phyloP scores from a whole-genome alignment of 208 protist genomes.

The Novymonas esmeraldas region DNA sequence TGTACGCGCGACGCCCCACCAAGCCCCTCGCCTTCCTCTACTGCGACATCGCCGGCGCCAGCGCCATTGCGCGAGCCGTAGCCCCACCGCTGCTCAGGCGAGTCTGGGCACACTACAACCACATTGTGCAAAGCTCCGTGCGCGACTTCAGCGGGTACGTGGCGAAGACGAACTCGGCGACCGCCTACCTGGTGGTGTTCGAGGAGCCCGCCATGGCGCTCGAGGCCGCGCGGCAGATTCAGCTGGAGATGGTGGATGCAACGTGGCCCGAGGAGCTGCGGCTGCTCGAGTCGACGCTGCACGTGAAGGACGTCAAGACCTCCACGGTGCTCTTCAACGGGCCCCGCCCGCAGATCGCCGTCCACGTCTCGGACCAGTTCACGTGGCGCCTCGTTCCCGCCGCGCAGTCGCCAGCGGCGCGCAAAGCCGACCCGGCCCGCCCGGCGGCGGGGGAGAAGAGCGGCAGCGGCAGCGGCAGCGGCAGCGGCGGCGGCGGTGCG shows the following conservation, averaged over 20 bases:
- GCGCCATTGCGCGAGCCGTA: conserved; percentile 25
- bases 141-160: conserved; percentile 55
- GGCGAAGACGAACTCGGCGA: conserved; percentile 56
- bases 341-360: conserved; percentile 57
- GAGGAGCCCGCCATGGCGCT: conserved; percentile 39
- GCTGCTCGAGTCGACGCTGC: conserved; percentile 60
- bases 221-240: conserved; percentile 66
- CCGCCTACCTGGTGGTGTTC: conserved; percentile 75
- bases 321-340: conserved; percentile 73
- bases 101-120: conserved; percentile 74
- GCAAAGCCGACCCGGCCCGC: background rate
- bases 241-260: conserved; percentile 49
- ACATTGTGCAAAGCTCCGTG: conserved; percentile 58
- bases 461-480: conserved; percentile 1
- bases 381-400: conserved; percentile 12
- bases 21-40: conserved; percentile 57
- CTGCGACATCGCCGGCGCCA: conserved; percentile 41
- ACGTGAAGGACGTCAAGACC: conserved; percentile 52
- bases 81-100: conserved; percentile 33
- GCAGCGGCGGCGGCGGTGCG: conserved; percentile 1
- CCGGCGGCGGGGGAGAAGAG: background rate
- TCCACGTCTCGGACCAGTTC: conserved; percentile 51
- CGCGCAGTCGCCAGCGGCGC: background rate
- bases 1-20: conserved; percentile 21
- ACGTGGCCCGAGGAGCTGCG: conserved; percentile 63